Evolutionary conservation across 2,329 filamentous ascomycete genomes (phyloP), one percentile per base, ranked within the genome.

Genomic region (Penicillium occitanis): DNA sequence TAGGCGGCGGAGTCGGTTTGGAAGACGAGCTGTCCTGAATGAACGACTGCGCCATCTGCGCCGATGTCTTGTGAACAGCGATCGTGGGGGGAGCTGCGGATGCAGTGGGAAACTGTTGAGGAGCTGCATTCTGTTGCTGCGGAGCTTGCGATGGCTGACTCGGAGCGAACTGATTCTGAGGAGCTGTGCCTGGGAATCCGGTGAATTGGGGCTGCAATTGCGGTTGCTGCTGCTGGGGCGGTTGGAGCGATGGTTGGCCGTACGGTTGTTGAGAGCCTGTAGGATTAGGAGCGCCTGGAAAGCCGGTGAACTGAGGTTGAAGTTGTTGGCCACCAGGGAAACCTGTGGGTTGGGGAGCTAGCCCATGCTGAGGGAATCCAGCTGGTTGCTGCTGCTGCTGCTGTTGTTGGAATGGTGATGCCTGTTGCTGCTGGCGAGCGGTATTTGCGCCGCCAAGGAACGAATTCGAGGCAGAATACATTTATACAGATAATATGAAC

Each of bases 381-480:
- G 53, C 82, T 68, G 81, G 81, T 72, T 73, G 73, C 71, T 77
- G 78, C 74, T 73, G 73, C 71, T 77, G 78, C 74, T 77, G 73
- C 64, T 73, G 74, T 69, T 76, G 83, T 69, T 84, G 87, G 74
- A 80, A 83, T 35, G 63, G 66, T 50, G 66, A 67, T 53, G 66
- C 57, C 70, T 79, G 88, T 63, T 79, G 88, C 69, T 84, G 84
- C 70, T 87, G 86, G 68, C 89, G 90, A 77, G 90, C 87, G 83
- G 85, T 90, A 76, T 89, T 92, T 78, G 85, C 87, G 81, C 89
- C 90, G 79, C 92, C 92, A 74, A 96, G 82, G 79, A 90, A 97
- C 70, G 91, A 89, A 83, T 91, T 96, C 71, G 92, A 91, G 78
- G 90, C 92, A 71, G 92, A 95, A 82, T 92, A 98, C 94, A 97